These are phyloP conservation scores for Poteriospumella lacustris DNA, from an alignment of 108 stramenopile species.

Conservation along the genomic window DNA sequence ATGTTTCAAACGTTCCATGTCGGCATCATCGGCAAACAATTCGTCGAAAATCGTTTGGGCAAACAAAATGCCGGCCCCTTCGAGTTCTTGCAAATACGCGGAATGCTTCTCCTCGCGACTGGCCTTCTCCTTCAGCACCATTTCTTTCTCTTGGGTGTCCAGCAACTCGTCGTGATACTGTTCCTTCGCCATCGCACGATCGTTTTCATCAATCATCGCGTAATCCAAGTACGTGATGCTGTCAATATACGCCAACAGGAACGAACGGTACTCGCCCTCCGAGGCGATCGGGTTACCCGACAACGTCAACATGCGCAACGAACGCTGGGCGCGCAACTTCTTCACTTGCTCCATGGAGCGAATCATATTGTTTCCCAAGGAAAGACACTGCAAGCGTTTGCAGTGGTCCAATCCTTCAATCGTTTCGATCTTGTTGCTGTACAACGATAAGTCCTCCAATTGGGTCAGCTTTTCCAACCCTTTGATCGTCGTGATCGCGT, in stretches of 20 bases:
- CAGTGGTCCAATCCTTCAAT: conserved; percentile 58
- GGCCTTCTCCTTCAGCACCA: conserved; percentile 48
- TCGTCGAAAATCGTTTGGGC: conserved; percentile 54
- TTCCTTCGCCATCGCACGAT: conserved; percentile 44
- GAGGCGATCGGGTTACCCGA: conserved; percentile 58
- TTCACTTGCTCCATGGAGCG: conserved; percentile 47
- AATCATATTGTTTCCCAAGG: conserved; percentile 58
- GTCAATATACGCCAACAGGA: conserved; percentile 55
- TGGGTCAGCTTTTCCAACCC: conserved; percentile 52
- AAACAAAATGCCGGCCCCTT: conserved; percentile 44
- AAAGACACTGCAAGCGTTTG: conserved; percentile 55
- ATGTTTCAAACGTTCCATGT: conserved; percentile 47
- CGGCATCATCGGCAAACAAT: conserved; percentile 55
- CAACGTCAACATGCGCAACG: conserved; percentile 54
- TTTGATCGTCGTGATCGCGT: conserved; percentile 52
- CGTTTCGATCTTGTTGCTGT: conserved; percentile 49
- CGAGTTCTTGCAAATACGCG: conserved; percentile 35
- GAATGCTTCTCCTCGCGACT: conserved; percentile 39
- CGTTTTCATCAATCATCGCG: conserved; percentile 31
- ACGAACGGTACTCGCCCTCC: conserved; percentile 56
- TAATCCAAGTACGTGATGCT: conserved; percentile 56
- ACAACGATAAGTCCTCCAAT: conserved; percentile 54
- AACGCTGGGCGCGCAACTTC: conserved; percentile 48
- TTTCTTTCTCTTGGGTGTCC: conserved; percentile 58
- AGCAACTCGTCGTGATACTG: conserved; percentile 62